These are phyloP conservation scores for Tricholomella constricta DNA, from an alignment of 768 basidiomycete species.

Conservation along the genomic window DNA sequence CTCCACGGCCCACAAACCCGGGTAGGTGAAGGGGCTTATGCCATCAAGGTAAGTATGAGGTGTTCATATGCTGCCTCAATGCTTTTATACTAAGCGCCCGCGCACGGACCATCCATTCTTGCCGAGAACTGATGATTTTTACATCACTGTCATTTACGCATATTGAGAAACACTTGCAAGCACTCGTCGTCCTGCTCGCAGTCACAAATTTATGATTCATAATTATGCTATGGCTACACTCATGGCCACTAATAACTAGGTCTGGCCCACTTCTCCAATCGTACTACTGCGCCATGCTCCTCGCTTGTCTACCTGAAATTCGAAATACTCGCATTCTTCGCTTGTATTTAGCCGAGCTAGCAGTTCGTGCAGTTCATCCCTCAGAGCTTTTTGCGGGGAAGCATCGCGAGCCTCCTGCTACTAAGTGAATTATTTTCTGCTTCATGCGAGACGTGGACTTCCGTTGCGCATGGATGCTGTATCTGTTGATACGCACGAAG, in stretches of 20 bases:
- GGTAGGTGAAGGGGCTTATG: conserved; percentile 55
- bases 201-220: conserved; percentile 1
- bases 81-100: not conserved
- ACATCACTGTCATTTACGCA: too few relatives aligned
- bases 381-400: conserved; percentile 54
- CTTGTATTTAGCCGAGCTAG: not conserved
- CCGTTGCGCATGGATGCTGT: conserved; percentile 50
- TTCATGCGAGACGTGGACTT: conserved; percentile 55
- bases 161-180: too few relatives aligned
- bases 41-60: conserved; percentile 70
- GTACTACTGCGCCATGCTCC: conserved; percentile 48
- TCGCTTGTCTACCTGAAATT: conserved; percentile 61
- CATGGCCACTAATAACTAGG: not conserved
- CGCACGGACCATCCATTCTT: conserved; percentile 11
- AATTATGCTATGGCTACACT: conserved; percentile 3
- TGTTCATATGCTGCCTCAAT: conserved; percentile 4
- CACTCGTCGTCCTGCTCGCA: too few relatives aligned
- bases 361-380: conserved; percentile 30
- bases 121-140: too few relatives aligned
- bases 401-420: conserved; percentile 53
- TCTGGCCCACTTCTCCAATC: conserved; percentile 51
- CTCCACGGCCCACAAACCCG: conserved; percentile 59
- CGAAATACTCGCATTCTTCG: conserved; percentile 31
- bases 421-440: conserved; percentile 56
- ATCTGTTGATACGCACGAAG: conserved; percentile 55